Base-by-base conservation (phyloP, 83 land plant genomes). In the Isoetes engelmannii region DNA sequence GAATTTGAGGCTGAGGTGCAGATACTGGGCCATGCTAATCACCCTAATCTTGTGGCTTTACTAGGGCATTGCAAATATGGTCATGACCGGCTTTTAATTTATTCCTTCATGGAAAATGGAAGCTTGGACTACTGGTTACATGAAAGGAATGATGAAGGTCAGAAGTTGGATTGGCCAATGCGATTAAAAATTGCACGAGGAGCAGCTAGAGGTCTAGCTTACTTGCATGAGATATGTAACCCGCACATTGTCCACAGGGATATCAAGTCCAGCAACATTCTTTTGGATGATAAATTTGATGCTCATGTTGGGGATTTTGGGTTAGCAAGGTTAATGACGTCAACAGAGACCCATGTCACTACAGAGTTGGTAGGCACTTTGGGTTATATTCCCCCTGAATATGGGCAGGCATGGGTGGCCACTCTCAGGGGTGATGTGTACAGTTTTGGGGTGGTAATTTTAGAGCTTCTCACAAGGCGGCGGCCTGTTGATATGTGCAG, bases 241-340 rank as follows among this genome's bases (percentile, higher is more conserved):
- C 90, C 90, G n/a, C 76, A 76, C 43, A 80, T 87, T 37, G 76
- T 87, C 5, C 90, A 87, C 50, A 73, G 90, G 43, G 90, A 87
- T 57, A 74, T 87, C 54, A 87, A 87, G 50, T 75, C 90, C 5
- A 84, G 87, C 78, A 87, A 87, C 70, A 87, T 87, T 43, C 80
- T 87, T 5, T 48, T 87, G 44, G 87, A 87, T 63, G 85, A 80
- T 10, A 58, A 71, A 10, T 87, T 87, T 50, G 82, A 79, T 60
- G 87, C 90, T 54, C 87, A 87, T 71, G 62, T 87, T 47, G 85
- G 87, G 6, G 90, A 87, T 67, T 87, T 87, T 54, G 90, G 90
- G 12, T 79, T 87, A 12, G 72, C 90, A 58, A 82, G 87, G 72
- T 72, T 84, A 19, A 70, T 70, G 73, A 56, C 61, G 73, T 5